Percentiles rank a stretch among this genome's conserved stretches.
phyloP scores from a whole-genome alignment of 257 asterid species.

The Scutellaria galericulata region DNA sequence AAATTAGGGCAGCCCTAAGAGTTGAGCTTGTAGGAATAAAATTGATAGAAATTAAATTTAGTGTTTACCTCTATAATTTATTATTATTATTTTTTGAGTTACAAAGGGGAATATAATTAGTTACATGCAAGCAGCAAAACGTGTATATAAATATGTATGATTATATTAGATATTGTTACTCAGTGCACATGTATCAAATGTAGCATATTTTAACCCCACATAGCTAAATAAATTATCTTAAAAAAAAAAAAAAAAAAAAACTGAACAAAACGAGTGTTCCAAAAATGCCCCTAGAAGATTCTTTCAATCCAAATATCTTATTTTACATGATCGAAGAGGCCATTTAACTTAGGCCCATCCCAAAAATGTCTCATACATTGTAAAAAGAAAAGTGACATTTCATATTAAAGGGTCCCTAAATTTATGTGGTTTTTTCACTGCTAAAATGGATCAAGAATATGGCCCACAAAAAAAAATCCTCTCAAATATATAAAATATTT shows the following conservation, averaged over 20 bases:
- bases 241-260: too few relatives aligned
- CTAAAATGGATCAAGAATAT: slow-evolving; percentile 25
- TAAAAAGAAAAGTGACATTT: slow-evolving; percentile 9
- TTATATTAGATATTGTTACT: too few relatives aligned
- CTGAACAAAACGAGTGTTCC: not conserved
- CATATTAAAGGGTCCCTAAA: slow-evolving; percentile 18
- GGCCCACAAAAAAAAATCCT: slow-evolving; percentile 34
- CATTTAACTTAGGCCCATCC: slow-evolving; percentile 12
- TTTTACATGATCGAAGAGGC: slow-evolving; percentile 12
- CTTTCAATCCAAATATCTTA: not conserved
- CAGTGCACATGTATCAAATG: too few relatives aligned
- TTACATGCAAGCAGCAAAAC: too few relatives aligned
- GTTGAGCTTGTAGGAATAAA: not conserved
- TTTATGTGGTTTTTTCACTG: not conserved
- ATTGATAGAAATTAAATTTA: not conserved
- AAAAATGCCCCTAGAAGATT: slow-evolving; percentile 4
- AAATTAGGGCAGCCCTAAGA: not conserved
- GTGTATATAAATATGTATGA: too few relatives aligned
- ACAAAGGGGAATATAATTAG: too few relatives aligned
- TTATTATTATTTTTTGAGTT: too few relatives aligned
- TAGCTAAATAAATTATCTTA: too few relatives aligned
- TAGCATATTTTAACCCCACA: too few relatives aligned
- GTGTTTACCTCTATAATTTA: not conserved
- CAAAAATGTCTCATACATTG: not conserved
- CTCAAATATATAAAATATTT: not conserved